Base-by-base conservation (phyloP, 2,329 filamentous ascomycete genomes). In the Cladosporium austrohemisphaericum region DNA sequence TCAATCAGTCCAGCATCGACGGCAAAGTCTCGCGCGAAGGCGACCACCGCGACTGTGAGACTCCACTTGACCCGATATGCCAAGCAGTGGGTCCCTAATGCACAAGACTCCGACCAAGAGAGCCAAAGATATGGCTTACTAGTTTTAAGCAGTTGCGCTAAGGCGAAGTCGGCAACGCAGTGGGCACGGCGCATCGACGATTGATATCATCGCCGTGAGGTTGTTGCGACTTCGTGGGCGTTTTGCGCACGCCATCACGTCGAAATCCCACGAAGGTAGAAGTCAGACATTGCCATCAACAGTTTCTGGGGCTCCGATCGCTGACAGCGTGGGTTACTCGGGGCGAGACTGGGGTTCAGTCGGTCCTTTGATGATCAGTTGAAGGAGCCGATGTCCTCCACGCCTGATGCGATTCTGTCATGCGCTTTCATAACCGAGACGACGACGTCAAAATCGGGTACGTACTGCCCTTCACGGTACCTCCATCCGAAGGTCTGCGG, bases 101-200 rank as follows among this genome's bases (percentile, higher is more conserved):
- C 33, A 38, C 32, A 38, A 38, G 44, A 22, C 44, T 47, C 32
- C 23, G 33, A 19, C 25, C 33, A 47, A 47, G 44, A 47, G 44
- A 35, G 33, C 32, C 44, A 47, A 47, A 47, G 44, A 47, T 20
- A 38, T 47, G 33, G 44, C 44, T 47, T 47, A 25, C 44, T 47
- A 37, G 35, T 18, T 28, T 47, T 47, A 47, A 47, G 44, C 44
- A 47, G 44, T 28, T 16, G 25, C 44, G 23, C 44, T 47, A 47
- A 25, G 33, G 31, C 33, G 5, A 22, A 38, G 33, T 47, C 44
- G 44, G 44, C 44, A 37, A 22, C n/a, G 25, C 13, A 14, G 20
- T 38, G 33, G 44, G 38, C 32, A 28, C 23, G 33, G 38, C 32
- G 20, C 32, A 47, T 47, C 33, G 44, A 31, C 44, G 44, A 47